These are phyloP conservation scores for Discostella pseudostelligera DNA, from an alignment of 108 stramenopile genomes.

Conservation along the genomic window DNA sequence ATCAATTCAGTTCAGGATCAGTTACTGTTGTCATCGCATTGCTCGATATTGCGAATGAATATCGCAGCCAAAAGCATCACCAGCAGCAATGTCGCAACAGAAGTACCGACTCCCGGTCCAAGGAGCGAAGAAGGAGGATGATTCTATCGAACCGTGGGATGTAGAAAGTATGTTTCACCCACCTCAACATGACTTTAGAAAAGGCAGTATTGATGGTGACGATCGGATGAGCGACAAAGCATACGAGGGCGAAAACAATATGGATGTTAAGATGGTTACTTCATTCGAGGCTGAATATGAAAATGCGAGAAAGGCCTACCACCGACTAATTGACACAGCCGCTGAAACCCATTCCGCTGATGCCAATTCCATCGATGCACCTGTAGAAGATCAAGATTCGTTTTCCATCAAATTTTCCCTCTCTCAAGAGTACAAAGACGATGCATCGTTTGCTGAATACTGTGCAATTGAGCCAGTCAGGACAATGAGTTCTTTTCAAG, in stretches of 20 bases:
- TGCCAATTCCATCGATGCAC: conserved; percentile 1
- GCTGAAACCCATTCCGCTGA: background rate
- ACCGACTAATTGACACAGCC: background rate
- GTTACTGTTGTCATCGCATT: too few species aligned
- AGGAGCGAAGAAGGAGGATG: too few species aligned
- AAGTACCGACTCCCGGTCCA: too few species aligned
- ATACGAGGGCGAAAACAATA: background rate
- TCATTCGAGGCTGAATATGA: background rate
- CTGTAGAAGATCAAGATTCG: conserved; percentile 4
- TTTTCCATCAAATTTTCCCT: conserved; percentile 22
- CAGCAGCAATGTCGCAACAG: background rate
- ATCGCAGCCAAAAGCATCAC: too few species aligned
- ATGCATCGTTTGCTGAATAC: conserved; percentile 21
- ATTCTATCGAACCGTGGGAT: conserved; percentile 11
- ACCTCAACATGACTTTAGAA: conserved; percentile 11
- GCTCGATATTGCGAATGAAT: too few species aligned
- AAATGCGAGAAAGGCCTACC: background rate
- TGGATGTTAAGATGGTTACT: too few species aligned
- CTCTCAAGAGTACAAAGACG: conserved; percentile 12
- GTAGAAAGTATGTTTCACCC: conserved; percentile 20
- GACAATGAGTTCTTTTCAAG: conserved; percentile 5
- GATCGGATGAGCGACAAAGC: too few species aligned
- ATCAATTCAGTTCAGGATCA: too few species aligned
- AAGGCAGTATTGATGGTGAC: background rate
- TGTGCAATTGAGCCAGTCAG: background rate